Percentiles rank a stretch among this genome's conserved stretches.
Evolutionary conservation across 179 eudicot species (phyloP).

Genomic region (Beta lomatogona): DNA sequence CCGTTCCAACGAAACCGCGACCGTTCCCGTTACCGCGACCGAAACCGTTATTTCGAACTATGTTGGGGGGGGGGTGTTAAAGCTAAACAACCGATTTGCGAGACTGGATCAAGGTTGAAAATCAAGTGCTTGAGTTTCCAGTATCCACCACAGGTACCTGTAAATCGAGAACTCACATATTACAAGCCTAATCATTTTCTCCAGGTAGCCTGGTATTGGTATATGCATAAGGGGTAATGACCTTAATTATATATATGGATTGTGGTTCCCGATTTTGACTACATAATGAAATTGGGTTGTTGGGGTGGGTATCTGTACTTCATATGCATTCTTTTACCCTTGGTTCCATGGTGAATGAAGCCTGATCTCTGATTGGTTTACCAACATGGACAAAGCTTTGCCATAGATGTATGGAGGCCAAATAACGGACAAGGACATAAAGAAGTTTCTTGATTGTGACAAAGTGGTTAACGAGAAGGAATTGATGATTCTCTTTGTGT

Average conservation of each 20-base stretch:
- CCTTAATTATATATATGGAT: no score
- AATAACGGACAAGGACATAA: background rate
- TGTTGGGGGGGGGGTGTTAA: no score
- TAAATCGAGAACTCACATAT: background rate
- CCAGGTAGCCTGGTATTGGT: background rate
- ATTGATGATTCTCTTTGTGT: no score
- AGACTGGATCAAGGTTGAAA: no score
- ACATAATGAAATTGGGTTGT: background rate
- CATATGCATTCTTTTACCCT: background rate
- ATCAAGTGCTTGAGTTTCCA: background rate
- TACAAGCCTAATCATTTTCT: background rate
- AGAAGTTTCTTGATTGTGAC: background rate
- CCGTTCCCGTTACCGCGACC: no score
- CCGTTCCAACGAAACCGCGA: no score
- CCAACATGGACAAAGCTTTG: background rate
- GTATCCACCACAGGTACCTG: background rate
- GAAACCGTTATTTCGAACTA: no score
- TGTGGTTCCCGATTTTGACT: no score
- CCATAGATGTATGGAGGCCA: background rate
- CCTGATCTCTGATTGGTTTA: background rate
- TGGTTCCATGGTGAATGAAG: background rate
- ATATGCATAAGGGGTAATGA: background rate
- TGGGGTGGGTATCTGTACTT: background rate
- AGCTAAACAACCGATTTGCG: no score
- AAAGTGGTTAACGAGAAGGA: background rate